phyloP scores from a whole-genome alignment of 148 eudicot genomes.

The Rhododendron henanense region DNA sequence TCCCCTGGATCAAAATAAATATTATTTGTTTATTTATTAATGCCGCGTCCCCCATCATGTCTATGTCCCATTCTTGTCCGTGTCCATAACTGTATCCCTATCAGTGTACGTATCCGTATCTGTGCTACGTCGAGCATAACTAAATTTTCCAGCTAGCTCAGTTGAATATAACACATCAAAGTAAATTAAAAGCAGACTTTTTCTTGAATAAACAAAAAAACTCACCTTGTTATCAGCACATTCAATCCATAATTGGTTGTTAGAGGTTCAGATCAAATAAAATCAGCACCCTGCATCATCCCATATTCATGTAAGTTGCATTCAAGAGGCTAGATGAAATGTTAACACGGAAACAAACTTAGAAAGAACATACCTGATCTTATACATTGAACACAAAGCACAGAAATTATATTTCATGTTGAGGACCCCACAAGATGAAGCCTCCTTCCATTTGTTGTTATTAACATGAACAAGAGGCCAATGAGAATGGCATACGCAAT shows the following conservation, averaged over 20 bases:
- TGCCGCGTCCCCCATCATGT: background rate
- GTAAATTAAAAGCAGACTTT: background rate
- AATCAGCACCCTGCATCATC: conserved; percentile 6
- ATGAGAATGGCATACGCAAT: background rate
- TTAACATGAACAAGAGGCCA: background rate
- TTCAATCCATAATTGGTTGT: background rate
- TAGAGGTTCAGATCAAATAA: background rate
- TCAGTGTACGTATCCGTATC: background rate
- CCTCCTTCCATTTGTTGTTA: background rate
- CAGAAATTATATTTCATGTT: background rate
- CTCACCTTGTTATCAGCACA: background rate
- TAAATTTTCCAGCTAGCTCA: background rate
- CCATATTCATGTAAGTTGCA: background rate
- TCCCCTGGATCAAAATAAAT: background rate
- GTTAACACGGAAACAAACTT: background rate
- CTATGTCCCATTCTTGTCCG: background rate
- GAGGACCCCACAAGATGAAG: conserved; percentile 5
- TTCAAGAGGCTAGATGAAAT: background rate
- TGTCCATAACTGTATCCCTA: too few species aligned
- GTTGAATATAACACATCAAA: background rate
- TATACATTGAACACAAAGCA: background rate
- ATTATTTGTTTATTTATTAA: too few species aligned
- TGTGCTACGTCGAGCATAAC: background rate
- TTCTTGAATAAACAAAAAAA: background rate
- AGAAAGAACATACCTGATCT: background rate